phyloP scores from a whole-genome alignment of 768 basidiomycete species.

The Boletus sp. region DNA sequence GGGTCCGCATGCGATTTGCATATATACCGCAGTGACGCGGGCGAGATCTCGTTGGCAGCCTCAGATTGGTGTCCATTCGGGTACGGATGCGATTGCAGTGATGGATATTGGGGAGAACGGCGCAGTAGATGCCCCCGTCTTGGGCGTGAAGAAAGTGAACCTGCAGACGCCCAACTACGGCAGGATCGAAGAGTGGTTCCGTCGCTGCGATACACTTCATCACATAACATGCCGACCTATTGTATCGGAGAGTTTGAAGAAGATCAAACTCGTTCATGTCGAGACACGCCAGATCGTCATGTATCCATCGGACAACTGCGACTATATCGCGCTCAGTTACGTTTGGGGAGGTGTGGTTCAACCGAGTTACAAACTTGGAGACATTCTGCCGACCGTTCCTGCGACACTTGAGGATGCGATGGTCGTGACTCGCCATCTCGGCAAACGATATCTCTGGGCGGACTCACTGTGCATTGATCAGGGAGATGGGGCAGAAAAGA shows the following conservation, averaged over 20 bases:
- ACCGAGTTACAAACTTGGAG: neutral
- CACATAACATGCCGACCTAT: neutral
- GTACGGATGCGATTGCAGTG: too few species aligned
- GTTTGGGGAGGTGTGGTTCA: neutral
- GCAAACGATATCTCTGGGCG: constrained; percentile 1
- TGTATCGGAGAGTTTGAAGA: too few species aligned
- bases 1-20: too few species aligned
- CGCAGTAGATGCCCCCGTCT: neutral
- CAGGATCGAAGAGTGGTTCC: neutral
- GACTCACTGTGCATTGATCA: neutral
- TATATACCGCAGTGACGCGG: too few species aligned
- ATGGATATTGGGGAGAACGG: too few species aligned
- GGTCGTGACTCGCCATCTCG: constrained; percentile 5
- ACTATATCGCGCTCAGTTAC: neutral
- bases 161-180: too few species aligned
- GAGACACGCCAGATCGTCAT: too few species aligned
- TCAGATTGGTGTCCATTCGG: too few species aligned
- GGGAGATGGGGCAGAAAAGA: constrained; percentile 4
- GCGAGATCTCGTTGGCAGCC: too few species aligned
- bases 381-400: constrained; percentile 9
- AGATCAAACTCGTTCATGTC: too few species aligned
- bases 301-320: too few species aligned
- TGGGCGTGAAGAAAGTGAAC: neutral
- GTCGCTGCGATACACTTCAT: neutral
- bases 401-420: constrained; percentile 20